These are phyloP conservation scores for Diutina mesorugosa DNA, from an alignment of 1,139 yeast species.

Conservation along the genomic window DNA sequence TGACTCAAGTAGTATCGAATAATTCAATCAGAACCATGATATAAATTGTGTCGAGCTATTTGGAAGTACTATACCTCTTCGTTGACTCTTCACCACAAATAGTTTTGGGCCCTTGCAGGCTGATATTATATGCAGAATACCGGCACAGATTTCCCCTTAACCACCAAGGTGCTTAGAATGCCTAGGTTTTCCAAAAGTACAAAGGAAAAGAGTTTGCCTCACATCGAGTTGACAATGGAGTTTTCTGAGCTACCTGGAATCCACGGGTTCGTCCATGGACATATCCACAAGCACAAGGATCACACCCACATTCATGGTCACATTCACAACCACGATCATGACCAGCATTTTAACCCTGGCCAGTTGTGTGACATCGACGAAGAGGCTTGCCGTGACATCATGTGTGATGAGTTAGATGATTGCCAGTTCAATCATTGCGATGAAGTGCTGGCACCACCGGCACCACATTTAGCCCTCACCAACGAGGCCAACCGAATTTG, in stretches of 20 bases:
- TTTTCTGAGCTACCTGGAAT: slow-evolving; percentile 7
- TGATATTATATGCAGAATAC: not conserved
- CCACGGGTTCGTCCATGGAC: slow-evolving; percentile 56
- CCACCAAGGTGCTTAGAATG: not conserved
- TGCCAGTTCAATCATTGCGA: slow-evolving; percentile 19
- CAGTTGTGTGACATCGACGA: slow-evolving; percentile 17
- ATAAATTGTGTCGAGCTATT: no score
- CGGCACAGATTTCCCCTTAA: not conserved
- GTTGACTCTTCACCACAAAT: not conserved
- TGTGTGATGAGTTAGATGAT: slow-evolving; percentile 33
- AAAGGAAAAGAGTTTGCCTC: not conserved
- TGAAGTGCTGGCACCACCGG: slow-evolving; percentile 2
- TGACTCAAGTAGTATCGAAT: not conserved
- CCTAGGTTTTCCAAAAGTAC: not conserved
- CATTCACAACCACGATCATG: slow-evolving; percentile 40
- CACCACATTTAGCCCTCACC: not conserved
- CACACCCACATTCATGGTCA: slow-evolving; percentile 63
- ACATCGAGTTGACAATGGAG: not conserved
- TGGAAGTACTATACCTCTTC: not conserved
- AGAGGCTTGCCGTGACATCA: slow-evolving; percentile 23
- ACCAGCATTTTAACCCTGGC: slow-evolving; percentile 7
- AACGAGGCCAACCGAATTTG: not conserved
- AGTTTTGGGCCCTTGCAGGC: not conserved
- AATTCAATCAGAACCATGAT: not conserved
- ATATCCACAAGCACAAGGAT: slow-evolving; percentile 50